These are phyloP conservation scores for Lobosporangium transversale DNA, from an alignment of 192 early-diverging fungal genomes.

Conservation along the genomic window DNA sequence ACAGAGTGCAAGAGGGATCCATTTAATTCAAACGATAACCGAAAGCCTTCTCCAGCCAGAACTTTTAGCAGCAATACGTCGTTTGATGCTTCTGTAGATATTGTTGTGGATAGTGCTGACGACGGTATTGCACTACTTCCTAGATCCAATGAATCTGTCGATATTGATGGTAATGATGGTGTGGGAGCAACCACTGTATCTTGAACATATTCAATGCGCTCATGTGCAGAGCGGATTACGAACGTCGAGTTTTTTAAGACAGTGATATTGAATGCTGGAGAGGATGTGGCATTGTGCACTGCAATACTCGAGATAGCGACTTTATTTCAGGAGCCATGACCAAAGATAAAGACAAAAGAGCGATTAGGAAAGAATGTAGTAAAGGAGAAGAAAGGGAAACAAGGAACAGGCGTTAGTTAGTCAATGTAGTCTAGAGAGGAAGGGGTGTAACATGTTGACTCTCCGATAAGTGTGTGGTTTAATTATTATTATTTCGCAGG, in stretches of 20 bases:
- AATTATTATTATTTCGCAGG: no score
- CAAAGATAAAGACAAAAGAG: background rate
- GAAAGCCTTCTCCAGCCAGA: constrained; percentile 30
- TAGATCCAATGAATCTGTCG: background rate
- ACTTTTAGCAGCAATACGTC: constrained; percentile 33
- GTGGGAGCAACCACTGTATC: constrained; percentile 6
- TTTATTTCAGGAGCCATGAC: constrained; percentile 2
- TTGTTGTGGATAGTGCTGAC: background rate
- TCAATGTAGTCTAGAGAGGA: background rate
- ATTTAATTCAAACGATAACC: constrained; percentile 32
- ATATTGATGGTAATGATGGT: background rate
- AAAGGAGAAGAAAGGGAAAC: background rate
- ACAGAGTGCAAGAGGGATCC: constrained; percentile 10
- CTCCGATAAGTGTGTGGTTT: no score
- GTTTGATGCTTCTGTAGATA: background rate
- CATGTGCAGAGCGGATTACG: constrained; percentile 28
- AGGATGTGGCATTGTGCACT: constrained; percentile 36
- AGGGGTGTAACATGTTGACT: constrained; percentile 7
- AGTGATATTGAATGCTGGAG: constrained; percentile 28
- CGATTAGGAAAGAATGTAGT: background rate
- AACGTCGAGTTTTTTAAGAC: constrained; percentile 11
- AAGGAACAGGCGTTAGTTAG: background rate
- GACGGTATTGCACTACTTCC: no score
- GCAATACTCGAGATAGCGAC: constrained; percentile 35
- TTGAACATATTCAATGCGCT: constrained; percentile 36